Evolutionary conservation across 2,329 filamentous ascomycete species (phyloP).

Genomic region (Penicillium sp.): DNA sequence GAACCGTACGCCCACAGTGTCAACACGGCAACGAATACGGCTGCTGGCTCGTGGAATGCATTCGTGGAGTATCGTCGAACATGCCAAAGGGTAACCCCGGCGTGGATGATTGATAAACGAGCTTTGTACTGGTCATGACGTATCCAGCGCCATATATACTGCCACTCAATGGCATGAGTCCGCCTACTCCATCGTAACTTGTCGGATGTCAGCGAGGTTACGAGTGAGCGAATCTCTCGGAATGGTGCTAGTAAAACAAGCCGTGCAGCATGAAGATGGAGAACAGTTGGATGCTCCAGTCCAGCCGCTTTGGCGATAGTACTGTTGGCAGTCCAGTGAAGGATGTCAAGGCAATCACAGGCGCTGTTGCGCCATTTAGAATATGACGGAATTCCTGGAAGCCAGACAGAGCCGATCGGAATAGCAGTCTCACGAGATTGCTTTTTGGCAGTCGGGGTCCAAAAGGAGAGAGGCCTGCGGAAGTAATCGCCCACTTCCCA

Average conservation of each 20-base stretch:
- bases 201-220: slow-evolving; percentile 35
- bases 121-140: slow-evolving; percentile 56
- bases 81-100: slow-evolving; percentile 55
- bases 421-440: slow-evolving; percentile 37
- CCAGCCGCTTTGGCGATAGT: slow-evolving; percentile 51
- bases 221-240: slow-evolving; percentile 47
- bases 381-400: slow-evolving; percentile 49
- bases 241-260: slow-evolving; percentile 54
- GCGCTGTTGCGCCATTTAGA: slow-evolving; percentile 48
- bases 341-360: slow-evolving; percentile 52
- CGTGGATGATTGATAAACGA: slow-evolving; percentile 57
- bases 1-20: slow-evolving; percentile 51
- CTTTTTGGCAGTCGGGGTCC: slow-evolving; percentile 46
- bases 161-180: slow-evolving; percentile 34
- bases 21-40: slow-evolving; percentile 48
- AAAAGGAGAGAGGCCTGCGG: slow-evolving; percentile 47
- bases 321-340: slow-evolving; percentile 60
- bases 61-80: slow-evolving; percentile 51
- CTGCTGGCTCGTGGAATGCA: slow-evolving; percentile 50
- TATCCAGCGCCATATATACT: slow-evolving; percentile 51
- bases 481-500: slow-evolving; percentile 52
- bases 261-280: slow-evolving; percentile 57
- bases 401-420: slow-evolving; percentile 44
- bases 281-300: slow-evolving; percentile 54
- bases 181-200: slow-evolving; percentile 32